phyloP scores from a whole-genome alignment of 1,284 basidiomycete genomes.

The Tilletiaria anomala region DNA sequence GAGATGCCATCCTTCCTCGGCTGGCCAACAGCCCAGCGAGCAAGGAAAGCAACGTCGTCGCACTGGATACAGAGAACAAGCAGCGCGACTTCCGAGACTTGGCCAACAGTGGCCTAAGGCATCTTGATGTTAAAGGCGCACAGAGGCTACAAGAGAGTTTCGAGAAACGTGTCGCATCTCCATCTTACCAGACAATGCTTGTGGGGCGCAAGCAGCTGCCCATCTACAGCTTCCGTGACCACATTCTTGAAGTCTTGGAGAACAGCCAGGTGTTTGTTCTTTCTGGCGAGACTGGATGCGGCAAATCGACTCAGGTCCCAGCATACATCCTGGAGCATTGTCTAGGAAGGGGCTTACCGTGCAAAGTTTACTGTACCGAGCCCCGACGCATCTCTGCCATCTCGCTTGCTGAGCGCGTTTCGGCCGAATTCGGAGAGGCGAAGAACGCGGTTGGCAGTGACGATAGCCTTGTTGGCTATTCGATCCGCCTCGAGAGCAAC shows the following conservation, averaged over 20 bases:
- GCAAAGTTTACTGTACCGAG: slow-evolving; percentile 91
- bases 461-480: slow-evolving; percentile 79
- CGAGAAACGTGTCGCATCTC: slow-evolving; percentile 48
- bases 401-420: slow-evolving; percentile 89
- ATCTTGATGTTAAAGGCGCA: too few relatives aligned
- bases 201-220: slow-evolving; percentile 66
- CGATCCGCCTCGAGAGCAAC: slow-evolving; percentile 82
- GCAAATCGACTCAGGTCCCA: slow-evolving; percentile 95
- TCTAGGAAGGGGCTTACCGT: slow-evolving; percentile 62
- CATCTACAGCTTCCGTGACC: slow-evolving; percentile 67
- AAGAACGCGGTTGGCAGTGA: slow-evolving; percentile 63
- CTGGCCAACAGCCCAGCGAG: too few relatives aligned
- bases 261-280: slow-evolving; percentile 76
- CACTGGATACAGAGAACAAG: too few relatives aligned
- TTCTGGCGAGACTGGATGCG: slow-evolving; percentile 95
- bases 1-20: too few relatives aligned
- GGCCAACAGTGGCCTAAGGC: too few relatives aligned
- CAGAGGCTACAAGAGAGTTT: background rate
- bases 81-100: too few relatives aligned
- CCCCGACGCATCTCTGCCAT: slow-evolving; percentile 93
- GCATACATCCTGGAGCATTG: slow-evolving; percentile 86
- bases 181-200: slow-evolving; percentile 72
- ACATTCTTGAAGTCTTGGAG: slow-evolving; percentile 61
- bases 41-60: too few relatives aligned
- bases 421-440: slow-evolving; percentile 77